These are phyloP conservation scores for Ascochyta pisi DNA, from an alignment of 2,329 filamentous ascomycete genomes.

Conservation along the genomic window DNA sequence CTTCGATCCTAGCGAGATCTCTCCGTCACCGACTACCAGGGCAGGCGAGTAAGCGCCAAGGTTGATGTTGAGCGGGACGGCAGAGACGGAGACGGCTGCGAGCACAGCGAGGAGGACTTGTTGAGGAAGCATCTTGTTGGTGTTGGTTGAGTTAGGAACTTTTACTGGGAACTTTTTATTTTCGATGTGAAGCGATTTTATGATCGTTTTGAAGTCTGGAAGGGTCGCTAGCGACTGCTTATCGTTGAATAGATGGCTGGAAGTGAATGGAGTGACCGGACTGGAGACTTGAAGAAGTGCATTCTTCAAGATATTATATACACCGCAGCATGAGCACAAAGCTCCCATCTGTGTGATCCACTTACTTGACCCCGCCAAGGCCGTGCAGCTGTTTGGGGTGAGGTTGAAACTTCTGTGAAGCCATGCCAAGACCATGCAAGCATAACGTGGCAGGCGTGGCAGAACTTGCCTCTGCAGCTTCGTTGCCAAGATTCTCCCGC, in stretches of 20 bases:
- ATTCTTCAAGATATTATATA: constrained; percentile 38
- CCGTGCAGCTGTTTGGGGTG: constrained; percentile 38
- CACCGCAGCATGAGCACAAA: constrained; percentile 16
- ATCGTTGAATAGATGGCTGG: constrained; percentile 35
- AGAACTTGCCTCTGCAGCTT: constrained; percentile 18
- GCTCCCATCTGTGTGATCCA: constrained; percentile 16
- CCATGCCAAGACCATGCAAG: constrained; percentile 43
- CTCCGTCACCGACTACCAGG: constrained; percentile 62
- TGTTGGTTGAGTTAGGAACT: constrained; percentile 12
- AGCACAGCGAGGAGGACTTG: constrained; percentile 46
- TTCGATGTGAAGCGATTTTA: constrained; percentile 22
- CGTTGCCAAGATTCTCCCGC: constrained; percentile 37
- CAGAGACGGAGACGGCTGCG: constrained; percentile 41
- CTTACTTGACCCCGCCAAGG: constrained; percentile 39
- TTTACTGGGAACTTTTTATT: constrained; percentile 5
- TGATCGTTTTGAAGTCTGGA: constrained; percentile 31
- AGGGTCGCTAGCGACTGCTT: constrained; percentile 44
- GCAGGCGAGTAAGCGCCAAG: constrained; percentile 60
- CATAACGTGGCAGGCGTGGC: constrained; percentile 34
- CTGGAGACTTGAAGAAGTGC: constrained; percentile 43
- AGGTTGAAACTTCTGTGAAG: constrained; percentile 51
- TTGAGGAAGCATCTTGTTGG: constrained; percentile 49
- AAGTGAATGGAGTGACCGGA: constrained; percentile 49
- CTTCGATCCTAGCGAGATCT: constrained; percentile 57
- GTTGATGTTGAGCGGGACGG: constrained; percentile 61